Evolutionary conservation across 208 protist genomes (phyloP), one percentile per base, ranked within the genome.

Genomic region (Crithidia mellificae): DNA sequence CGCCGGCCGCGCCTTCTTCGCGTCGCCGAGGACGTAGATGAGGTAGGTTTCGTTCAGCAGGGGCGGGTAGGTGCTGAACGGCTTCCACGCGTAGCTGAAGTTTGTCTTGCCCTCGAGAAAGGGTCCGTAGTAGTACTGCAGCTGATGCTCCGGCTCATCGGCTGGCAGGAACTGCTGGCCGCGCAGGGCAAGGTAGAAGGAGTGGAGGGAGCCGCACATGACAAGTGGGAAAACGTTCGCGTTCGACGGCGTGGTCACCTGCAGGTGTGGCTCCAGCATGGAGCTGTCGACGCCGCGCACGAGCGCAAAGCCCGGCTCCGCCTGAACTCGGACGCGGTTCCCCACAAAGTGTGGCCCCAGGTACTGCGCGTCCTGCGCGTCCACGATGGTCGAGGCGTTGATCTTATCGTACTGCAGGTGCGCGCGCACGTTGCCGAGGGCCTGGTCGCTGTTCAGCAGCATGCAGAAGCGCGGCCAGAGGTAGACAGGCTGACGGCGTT

Each of bases 71-170:
- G 81, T 87, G 59, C 74, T 80, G 65, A 84, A 84, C 3, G 84
- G 81, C 58, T 81, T 81, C 86, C 88, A 94, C 59, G 81, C 81
- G 55, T 90, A 90, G 24, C 61, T 58, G 68, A 91, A 91, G 43
- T 67, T 67, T 30, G 68, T 63, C 41, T 19, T 36, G 14, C 59
- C 20, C 58, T 59, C 32, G 22, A 56, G 25, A 52, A 86, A 89
- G 1, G 88, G 78, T 1, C 85, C 85, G 50, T 78, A 90, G 64
- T 90, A 94, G 59, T 87, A 87, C 72, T 94, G 88, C 59, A 83
- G 36, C 67, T 91, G 84, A 25, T 79, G 57, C 62, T 87, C 85
- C 19, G 85, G 85, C 67, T 94, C 85, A 50, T 88, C 88, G 6
- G 65, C 24, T 1, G 72, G 54, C 8, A 86, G 49, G 15, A 38